Base-by-base conservation (phyloP, 1,284 basidiomycete species). In the Exobasidium rhododendri region DNA sequence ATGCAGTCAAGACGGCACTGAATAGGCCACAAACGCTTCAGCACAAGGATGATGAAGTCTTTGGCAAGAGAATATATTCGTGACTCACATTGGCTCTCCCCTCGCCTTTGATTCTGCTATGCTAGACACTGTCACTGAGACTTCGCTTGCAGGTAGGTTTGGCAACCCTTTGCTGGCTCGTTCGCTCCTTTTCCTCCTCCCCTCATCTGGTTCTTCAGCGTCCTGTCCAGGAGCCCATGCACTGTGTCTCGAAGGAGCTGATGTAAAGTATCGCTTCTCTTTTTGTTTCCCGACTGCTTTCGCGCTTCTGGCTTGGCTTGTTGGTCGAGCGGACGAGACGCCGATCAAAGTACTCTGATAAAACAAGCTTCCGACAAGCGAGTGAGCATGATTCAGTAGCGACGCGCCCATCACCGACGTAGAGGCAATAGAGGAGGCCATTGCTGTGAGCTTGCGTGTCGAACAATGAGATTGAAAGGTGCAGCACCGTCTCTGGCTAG, bases 1-100 rank as follows among this genome's bases (percentile, higher is more conserved):
- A 71, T 0, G 78, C 78, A 5, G 78, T 80, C 14, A 80, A 57
- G 44, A 73, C 70, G 44, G 63, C 61, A 17, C 70, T 63, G n/a
- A n/a, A n/a, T n/a, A n/a, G n/a, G 29, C 24, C 24, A 22, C 43
- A 44, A 14, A 44, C n/a, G n/a, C n/a, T n/a, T n/a, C n/a, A n/a
- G n/a, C n/a, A n/a, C n/a, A n/a, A n/a, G 43, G 14, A 22, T 14
- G 43, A 22, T 44, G 14, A 44, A 22, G 14, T 44, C 43, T n/a
- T 44, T n/a, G 14, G 43, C 14, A 22, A 44, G 43, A 44, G 35
- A 17, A 40, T 40, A 7, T 40, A 7, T 40, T 40, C 35, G 17
- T 17, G 10, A 50, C 47, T 20, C 20, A 50, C 47, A 55, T 55
- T 2, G 52, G 30, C 28, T 55, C 52, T 3, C 40, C 17, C 35